Evolutionary conservation across 1,284 basidiomycete genomes (phyloP), one percentile per base, ranked within the genome.

Genomic region (Mrakiaceae sp.): DNA sequence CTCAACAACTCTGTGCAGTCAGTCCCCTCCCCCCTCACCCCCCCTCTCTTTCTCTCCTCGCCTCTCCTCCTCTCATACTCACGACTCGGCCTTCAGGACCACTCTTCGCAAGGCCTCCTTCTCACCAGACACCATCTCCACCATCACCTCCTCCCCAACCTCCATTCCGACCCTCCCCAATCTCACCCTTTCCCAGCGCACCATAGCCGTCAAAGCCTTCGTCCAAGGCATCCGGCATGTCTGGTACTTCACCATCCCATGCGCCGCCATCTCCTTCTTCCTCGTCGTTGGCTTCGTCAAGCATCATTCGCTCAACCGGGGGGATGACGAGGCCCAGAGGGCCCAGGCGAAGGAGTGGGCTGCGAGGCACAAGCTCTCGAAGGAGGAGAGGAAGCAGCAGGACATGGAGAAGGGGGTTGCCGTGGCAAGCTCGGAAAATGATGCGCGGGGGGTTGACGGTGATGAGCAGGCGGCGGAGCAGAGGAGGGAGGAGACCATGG

Each of bases 321-420:
- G 67, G 7, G 75, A 76, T 62, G 75, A 75, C 53, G 71, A 68
- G 10, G 69, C 58, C 27, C 69, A 72, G 66, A 76, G 74, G 68
- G 72, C 68, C 8, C 72, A 73, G 62, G 73, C 71, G 10, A 75
- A 76, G 62, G 71, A 71, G 40, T 74, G 75, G 74, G 64, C 72
- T 4, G 64, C 67, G 48, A 70, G 73, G 48, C 69, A 68, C 46
- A 72, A 71, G 60, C 27, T 60, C n/a, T 40, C 44, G 16, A 49
- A 56, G 62, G 51, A 57, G 46, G 39, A 56, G 46, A n/a, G 54
- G 7, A 27, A 53, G 11, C 47, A 42, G 27, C 60, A 50, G 39
- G 60, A 53, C 50, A 47, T 53, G 27, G 60, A 61, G 14, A 61
- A 57, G 55, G 55, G 55, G 6, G 3, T 12, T 3, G 55, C 43